Evolutionary conservation across 805 yeast genomes (phyloP).

Genomic region (Starmera dryadoides): DNA sequence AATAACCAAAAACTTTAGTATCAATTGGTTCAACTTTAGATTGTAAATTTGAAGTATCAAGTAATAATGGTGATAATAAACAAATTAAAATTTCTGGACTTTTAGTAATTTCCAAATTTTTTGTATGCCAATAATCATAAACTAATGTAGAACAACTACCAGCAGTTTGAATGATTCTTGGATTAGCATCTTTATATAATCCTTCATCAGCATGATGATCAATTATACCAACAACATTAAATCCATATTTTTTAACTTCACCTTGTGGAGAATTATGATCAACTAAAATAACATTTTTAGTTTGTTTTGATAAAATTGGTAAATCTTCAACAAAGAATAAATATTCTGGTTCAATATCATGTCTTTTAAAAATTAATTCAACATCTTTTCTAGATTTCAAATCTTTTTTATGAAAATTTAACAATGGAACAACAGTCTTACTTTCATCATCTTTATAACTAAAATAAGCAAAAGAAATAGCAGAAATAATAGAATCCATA

Average conservation of each 20-base stretch:
- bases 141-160: constrained; percentile 84
- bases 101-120: constrained; percentile 7
- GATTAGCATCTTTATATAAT: constrained; percentile 40
- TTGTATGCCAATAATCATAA: constrained; percentile 48
- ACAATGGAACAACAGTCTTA: constrained; percentile 51
- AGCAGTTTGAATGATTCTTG: constrained; percentile 50
- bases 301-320: constrained; percentile 9
- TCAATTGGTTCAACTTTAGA: constrained; percentile 61
- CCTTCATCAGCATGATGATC: constrained; percentile 86
- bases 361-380: constrained; percentile 37
- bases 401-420: constrained; percentile 67
- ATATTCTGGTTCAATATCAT: constrained; percentile 38
- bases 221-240: constrained; percentile 49
- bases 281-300: constrained; percentile 51
- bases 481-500: constrained; percentile 78
- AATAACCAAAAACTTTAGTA: constrained; percentile 30
- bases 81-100: constrained; percentile 35
- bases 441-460: constrained; percentile 26
- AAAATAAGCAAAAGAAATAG: constrained; percentile 67
- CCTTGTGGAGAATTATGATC: constrained; percentile 77
- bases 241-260: constrained; percentile 23
- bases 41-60: constrained; percentile 69
- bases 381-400: constrained; percentile 68
- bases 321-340: constrained; percentile 69
- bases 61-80: constrained; percentile 58